Evolutionary conservation across 176 grass and related monocot genomes (phyloP).

Genomic region (Musa schizocarpa): DNA sequence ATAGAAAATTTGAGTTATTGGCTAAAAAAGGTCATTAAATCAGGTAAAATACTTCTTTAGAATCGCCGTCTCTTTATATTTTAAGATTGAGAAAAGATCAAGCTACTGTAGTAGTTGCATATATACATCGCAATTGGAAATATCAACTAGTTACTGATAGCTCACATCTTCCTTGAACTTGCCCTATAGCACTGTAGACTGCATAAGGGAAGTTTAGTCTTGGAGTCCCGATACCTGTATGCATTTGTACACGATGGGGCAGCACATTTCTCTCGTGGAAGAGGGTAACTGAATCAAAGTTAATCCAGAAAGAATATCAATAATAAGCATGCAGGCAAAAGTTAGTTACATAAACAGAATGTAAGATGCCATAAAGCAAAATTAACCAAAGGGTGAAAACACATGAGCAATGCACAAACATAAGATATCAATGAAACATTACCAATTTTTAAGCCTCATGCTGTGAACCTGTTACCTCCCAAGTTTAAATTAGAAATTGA

Average conservation of each 20-base stretch:
- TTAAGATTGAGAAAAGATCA: not conserved
- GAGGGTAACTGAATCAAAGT: conserved; percentile 65
- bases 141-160: conserved; percentile 37
- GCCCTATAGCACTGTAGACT: conserved; percentile 85
- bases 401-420: not conserved
- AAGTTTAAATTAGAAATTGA: not conserved
- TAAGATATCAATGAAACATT: not conserved
- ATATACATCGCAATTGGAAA: not conserved
- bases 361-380: conserved; percentile 4
- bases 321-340: not conserved
- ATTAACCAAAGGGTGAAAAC: not conserved
- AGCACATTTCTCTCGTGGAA: conserved; percentile 89
- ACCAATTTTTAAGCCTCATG: too few relatives aligned
- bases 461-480: too few relatives aligned
- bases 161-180: conserved; percentile 39
- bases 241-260: conserved; percentile 68
- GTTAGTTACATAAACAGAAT: not conserved
- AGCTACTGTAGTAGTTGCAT: not conserved
- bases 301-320: conserved; percentile 4
- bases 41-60: too few relatives aligned
- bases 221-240: conserved; percentile 91
- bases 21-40: too few relatives aligned
- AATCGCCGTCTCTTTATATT: not conserved
- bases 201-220: conserved; percentile 79
- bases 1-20: too few relatives aligned